phyloP scores from a whole-genome alignment of 2,329 filamentous ascomycete species.

The Apiospora arundinis region DNA sequence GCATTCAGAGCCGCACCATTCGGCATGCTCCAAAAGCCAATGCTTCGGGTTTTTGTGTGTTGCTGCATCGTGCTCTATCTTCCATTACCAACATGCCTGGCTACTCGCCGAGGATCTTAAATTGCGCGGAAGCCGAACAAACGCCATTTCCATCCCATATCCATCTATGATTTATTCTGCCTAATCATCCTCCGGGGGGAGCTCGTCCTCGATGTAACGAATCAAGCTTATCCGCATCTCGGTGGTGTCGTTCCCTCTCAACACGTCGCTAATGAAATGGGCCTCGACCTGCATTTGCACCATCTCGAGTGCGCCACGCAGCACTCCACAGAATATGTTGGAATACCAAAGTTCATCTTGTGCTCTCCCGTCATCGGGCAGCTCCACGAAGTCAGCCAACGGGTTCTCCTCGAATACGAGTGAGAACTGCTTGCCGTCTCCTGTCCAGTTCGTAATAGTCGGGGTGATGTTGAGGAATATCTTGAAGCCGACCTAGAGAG shows the following conservation, averaged over 20 bases:
- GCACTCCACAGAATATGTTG: conserved; percentile 92
- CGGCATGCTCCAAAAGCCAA: not conserved
- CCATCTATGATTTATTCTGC: conserved; percentile 32
- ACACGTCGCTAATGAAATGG: conserved; percentile 91
- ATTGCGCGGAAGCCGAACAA: conserved; percentile 17
- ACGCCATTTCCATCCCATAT: conserved; percentile 9
- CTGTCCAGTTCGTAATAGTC: conserved; percentile 92
- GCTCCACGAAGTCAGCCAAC: conserved; percentile 93
- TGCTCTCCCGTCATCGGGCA: conserved; percentile 92
- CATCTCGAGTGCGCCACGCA: conserved; percentile 94
- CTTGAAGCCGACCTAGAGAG: conserved; percentile 87
- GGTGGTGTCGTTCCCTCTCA: conserved; percentile 93
- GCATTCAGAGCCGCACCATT: not conserved
- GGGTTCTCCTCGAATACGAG: conserved; percentile 97
- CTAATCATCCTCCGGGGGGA: conserved; percentile 94
- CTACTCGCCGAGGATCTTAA: not conserved
- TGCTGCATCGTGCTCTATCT: not conserved
- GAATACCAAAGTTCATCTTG: conserved; percentile 99
- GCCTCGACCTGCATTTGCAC: conserved; percentile 99
- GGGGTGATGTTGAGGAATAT: conserved; percentile 98
- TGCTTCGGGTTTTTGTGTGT: not conserved
- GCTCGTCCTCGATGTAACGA: conserved; percentile 95
- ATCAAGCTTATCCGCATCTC: conserved; percentile 95
- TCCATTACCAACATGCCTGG: not conserved
- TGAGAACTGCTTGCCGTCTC: conserved; percentile 95